Evolutionary conservation across 75 land plant species (phyloP).

Genomic region (Picea glauca): DNA sequence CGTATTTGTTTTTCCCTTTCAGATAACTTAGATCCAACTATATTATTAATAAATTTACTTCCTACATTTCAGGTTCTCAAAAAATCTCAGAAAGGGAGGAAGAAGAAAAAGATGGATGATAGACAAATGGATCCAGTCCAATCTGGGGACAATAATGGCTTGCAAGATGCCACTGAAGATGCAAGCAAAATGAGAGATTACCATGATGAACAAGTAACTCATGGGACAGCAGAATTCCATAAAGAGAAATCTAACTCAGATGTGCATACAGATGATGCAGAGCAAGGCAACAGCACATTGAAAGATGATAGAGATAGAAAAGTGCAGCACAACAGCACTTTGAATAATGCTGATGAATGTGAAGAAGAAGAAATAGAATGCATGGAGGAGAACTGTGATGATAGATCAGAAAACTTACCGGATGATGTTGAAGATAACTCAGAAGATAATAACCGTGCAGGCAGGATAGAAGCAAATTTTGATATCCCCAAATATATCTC

Average conservation of each 20-base stretch:
- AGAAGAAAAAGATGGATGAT: constrained; percentile 23
- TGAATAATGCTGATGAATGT: constrained; percentile 5
- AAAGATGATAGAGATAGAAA: background rate
- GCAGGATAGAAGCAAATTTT: constrained; percentile 63
- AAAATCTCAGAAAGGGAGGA: constrained; percentile 52
- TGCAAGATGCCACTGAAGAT: background rate
- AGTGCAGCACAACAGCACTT: background rate
- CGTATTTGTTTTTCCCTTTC: no score
- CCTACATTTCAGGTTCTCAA: constrained; percentile 50
- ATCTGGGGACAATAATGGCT: background rate
- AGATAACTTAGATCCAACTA: no score
- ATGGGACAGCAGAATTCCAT: background rate
- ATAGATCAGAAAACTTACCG: background rate
- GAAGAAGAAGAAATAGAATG: constrained; percentile 6
- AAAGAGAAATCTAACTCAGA: background rate
- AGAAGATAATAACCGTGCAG: constrained; percentile 44
- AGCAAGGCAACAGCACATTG: background rate
- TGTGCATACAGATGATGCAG: background rate
- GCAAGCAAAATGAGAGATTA: background rate
- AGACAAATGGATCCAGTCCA: background rate
- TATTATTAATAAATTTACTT: background rate
- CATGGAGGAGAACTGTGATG: background rate
- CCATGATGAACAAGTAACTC: background rate
- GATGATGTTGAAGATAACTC: constrained; percentile 16
- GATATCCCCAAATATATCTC: constrained; percentile 56